Conservation (phyloP, 2,329 filamentous ascomycete genomes). For the Beauveria caledonica region DNA sequence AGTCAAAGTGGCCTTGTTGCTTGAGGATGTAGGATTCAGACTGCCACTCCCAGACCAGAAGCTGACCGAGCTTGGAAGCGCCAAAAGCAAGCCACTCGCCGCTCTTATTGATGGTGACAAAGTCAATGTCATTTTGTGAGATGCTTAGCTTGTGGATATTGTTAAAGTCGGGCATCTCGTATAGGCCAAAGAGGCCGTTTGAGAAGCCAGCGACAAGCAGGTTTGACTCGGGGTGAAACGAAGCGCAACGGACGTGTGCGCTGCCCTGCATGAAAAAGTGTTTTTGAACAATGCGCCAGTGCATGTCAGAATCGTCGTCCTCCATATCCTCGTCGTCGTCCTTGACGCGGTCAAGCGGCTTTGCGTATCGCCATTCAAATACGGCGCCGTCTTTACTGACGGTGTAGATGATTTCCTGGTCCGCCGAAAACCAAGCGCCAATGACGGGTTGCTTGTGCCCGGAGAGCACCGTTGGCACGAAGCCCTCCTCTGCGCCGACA, state of each 20-base stretch:
- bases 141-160: slow-evolving; percentile 90
- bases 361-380: slow-evolving; percentile 85
- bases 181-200: slow-evolving; percentile 85
- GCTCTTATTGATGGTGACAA: slow-evolving; percentile 85
- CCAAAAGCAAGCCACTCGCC: slow-evolving; percentile 98
- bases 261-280: slow-evolving; percentile 93
- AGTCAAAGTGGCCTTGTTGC: slow-evolving; percentile 94
- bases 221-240: slow-evolving; percentile 78
- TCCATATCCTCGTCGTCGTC: slow-evolving; percentile 53
- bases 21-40: slow-evolving; percentile 98
- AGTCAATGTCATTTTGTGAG: slow-evolving; percentile 93
- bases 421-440: slow-evolving; percentile 92
- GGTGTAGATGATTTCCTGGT: slow-evolving; percentile 94
- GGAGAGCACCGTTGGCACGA: slow-evolving; percentile 79
- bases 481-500: slow-evolving; percentile 75
- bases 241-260: slow-evolving; percentile 80
- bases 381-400: slow-evolving; percentile 96
- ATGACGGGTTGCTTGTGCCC: slow-evolving; percentile 87
- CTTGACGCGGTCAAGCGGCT: slow-evolving; percentile 44
- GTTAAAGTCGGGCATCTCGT: slow-evolving; percentile 94
- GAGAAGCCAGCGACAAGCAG: slow-evolving; percentile 96
- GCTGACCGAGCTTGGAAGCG: slow-evolving; percentile 85
- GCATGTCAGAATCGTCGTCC: slow-evolving; percentile 56
- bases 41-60: slow-evolving; percentile 99
- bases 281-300: slow-evolving; percentile 85